Percentiles rank a stretch among this genome's conserved stretches.
Conservation (phyloP, 1,139 yeast genomes). For the Wickerhamiella infanticola region DNA sequence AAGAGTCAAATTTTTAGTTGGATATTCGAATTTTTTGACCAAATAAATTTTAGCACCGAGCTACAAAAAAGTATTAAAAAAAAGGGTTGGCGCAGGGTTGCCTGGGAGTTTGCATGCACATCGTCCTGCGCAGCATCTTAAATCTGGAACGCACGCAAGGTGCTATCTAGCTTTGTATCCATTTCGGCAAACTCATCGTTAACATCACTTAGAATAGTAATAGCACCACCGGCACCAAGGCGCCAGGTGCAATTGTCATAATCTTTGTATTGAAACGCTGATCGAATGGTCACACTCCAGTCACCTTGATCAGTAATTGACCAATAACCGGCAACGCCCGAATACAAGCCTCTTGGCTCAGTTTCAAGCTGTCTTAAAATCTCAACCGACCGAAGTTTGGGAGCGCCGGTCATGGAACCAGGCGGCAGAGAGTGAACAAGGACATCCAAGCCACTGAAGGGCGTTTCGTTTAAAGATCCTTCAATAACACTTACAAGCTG, state of each 20-base stretch:
- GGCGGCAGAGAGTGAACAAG: constrained; percentile 77
- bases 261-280: constrained; percentile 46
- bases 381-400: constrained; percentile 84
- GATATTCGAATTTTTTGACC: too few relatives aligned
- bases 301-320: constrained; percentile 77
- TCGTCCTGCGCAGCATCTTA: too few relatives aligned
- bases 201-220: constrained; percentile 70
- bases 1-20: too few relatives aligned
- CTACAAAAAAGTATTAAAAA: too few relatives aligned
- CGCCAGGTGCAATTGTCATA: constrained; percentile 36
- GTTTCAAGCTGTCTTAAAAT: constrained; percentile 42
- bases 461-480: constrained; percentile 33
- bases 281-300: constrained; percentile 91
- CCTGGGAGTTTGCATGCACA: too few relatives aligned
- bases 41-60: too few relatives aligned
- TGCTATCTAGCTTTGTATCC: constrained; percentile 65
- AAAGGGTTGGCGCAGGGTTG: too few relatives aligned
- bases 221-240: constrained; percentile 98
- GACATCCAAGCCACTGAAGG: constrained; percentile 60
- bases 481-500: constrained; percentile 83
- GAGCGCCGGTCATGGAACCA: constrained; percentile 99
- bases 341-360: constrained; percentile 68
- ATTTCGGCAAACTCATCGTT: constrained; percentile 89
- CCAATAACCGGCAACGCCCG: constrained; percentile 96
- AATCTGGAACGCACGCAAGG: constrained; percentile 27